Evolutionary conservation across 352 stramenopile genomes (phyloP), one percentile per base, ranked within the genome.

Genomic region (Lagenidium giganteum): DNA sequence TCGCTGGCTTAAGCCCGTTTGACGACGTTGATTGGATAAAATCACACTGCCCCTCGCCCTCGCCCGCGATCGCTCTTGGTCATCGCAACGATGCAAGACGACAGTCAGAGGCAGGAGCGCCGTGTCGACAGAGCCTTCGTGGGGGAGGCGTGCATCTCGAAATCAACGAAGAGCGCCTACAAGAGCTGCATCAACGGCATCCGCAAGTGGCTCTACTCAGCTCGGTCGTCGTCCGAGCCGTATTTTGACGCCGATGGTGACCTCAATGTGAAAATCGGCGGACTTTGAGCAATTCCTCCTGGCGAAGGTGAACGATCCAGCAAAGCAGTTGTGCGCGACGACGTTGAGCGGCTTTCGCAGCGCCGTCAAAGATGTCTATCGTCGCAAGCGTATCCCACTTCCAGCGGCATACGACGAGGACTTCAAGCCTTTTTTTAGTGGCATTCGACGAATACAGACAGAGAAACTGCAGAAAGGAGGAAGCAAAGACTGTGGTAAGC

Each of bases 401-500:
- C 39, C 39, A n/a, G 4, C 27, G 3, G n/a, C 34, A 28, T 46
- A 46, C 13, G 21, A 17, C 4, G 35, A 27, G 11, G 35, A 42
- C 21, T 30, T 42, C 13, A 29, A 30, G 22, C 17, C 22, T 6
- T 42, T 42, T 17, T 42, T 42, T 21, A 47, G 39, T 47, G 39
- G 39, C 11, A 13, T 47, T 3, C 26, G 32, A 11, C n/a, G 42
- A 26, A 42, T 26, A 14, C 14, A 49, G 12, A 32, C 21, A 2
- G 31, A 26, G 12, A 9, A 24, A 4, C 17, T 14, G 1, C 42
- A 41, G 12, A 12, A 12, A 24, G 42, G 30, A 9, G 18, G 11
- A 21, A 22, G 30, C 16, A 3, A 12, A 1, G 24, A 33, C 8
- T 29, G 30, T 5, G 30, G 42, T n/a, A 49, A 49, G 14, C 12